Conservation (phyloP, 306 rosid species). For the Leucaena leucocephala region DNA sequence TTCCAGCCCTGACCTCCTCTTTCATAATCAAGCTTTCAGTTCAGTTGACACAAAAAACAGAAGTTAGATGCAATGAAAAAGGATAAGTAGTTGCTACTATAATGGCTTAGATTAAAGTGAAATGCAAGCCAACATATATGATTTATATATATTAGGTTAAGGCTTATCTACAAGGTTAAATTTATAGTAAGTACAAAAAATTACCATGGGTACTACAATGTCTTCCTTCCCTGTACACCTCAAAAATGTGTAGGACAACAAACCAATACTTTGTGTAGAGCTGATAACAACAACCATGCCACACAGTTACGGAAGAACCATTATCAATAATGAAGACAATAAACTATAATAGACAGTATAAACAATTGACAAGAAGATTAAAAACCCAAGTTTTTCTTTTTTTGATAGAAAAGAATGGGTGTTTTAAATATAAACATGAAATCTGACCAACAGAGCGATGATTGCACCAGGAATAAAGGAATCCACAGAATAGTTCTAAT, state of each 20-base stretch:
- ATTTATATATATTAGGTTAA: conserved; percentile 18
- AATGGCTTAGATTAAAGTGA: not conserved
- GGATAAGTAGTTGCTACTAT: conserved; percentile 9
- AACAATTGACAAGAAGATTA: conserved; percentile 16
- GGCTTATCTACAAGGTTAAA: not conserved
- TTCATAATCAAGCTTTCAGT: conserved; percentile 82
- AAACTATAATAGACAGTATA: conserved; percentile 1
- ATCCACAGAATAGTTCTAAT: not conserved
- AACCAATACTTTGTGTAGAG: conserved; percentile 87
- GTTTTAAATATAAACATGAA: not conserved
- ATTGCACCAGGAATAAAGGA: conserved; percentile 7
- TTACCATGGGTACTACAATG: conserved; percentile 97
- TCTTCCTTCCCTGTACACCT: conserved; percentile 95
- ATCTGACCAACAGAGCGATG: not conserved
- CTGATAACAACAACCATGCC: conserved; percentile 46
- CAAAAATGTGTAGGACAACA: conserved; percentile 92
- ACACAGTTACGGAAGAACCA: conserved; percentile 40
- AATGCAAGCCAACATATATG: not conserved
- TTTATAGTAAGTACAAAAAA: conserved; percentile 8
- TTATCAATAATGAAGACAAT: conserved; percentile 17
- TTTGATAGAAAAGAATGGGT: not conserved
- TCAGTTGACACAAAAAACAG: conserved; percentile 35
- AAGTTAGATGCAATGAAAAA: conserved; percentile 38
- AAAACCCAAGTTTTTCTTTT: not conserved
- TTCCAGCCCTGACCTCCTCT: conserved; percentile 60